phyloP scores from a whole-genome alignment of 2,329 filamentous ascomycete species.

The Leptographium lundbergii region DNA sequence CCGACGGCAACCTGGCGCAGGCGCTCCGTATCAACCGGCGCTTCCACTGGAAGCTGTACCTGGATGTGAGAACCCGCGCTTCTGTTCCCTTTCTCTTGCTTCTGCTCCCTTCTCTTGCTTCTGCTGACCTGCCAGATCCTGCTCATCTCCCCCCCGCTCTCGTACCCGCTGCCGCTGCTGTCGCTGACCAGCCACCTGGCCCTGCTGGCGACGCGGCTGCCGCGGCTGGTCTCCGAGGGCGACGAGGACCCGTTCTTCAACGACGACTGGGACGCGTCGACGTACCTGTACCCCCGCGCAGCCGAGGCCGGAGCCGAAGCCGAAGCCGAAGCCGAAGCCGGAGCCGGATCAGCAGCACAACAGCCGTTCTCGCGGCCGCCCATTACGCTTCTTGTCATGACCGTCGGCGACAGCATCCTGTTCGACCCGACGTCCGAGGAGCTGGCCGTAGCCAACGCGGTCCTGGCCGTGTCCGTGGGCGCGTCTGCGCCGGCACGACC shows the following conservation, averaged over 20 bases:
- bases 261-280: slow-evolving; percentile 87
- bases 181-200: slow-evolving; percentile 90
- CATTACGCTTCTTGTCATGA: slow-evolving; percentile 80
- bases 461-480: slow-evolving; percentile 72
- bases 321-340: not conserved
- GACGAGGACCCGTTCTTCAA: slow-evolving; percentile 97
- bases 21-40: slow-evolving; percentile 76
- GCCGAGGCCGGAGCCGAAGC: not conserved
- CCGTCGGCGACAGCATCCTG: slow-evolving; percentile 76
- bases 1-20: slow-evolving; percentile 54
- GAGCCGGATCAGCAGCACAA: too few relatives aligned
- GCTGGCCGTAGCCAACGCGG: slow-evolving; percentile 80
- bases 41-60: slow-evolving; percentile 93
- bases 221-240: slow-evolving; percentile 70
- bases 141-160: slow-evolving; percentile 82
- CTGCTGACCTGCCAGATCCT: slow-evolving; percentile 50
- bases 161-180: slow-evolving; percentile 84
- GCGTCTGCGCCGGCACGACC: slow-evolving; percentile 20
- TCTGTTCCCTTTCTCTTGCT: too few relatives aligned
- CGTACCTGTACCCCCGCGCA: slow-evolving; percentile 56
- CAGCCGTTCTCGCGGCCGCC: slow-evolving; percentile 45
- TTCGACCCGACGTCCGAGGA: slow-evolving; percentile 90
- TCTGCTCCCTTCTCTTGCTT: not conserved
- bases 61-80: slow-evolving; percentile 51
- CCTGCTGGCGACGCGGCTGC: slow-evolving; percentile 74